Evolutionary conservation across 177 flowering plant species (phyloP), one percentile per base, ranked within the genome.

Genomic region (Vitis hybrid): DNA sequence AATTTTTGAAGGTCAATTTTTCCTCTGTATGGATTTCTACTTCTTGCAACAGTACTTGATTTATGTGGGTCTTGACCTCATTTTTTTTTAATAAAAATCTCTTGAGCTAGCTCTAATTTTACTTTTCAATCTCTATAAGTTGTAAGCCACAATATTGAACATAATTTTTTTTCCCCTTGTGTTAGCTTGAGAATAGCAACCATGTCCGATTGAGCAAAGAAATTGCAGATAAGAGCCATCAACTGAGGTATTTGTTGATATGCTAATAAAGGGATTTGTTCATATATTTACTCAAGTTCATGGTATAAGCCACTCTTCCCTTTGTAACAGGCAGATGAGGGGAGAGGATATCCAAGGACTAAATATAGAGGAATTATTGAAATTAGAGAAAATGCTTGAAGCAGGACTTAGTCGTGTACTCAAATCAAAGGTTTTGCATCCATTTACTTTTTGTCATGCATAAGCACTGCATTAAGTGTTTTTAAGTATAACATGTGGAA

Each of bases 301-400:
- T 51, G 1, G 33, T 22, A 15, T 18, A 18, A 10, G 18, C 4
- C 19, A 19, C 16, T 0, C 12, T 51, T 29, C 14, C 4, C 7
- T 52, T 26, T 14, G 16, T 26, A 26, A 68, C 67, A 82, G 86
- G 74, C 74, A 67, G 68, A 65, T 80, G 79, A 80, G 67, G 53
- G 86, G 83, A 56, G 86, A 80, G 71, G 80, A 83, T 65, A 75
- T 83, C 16, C 69, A 74, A 53, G 83, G 82, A 15, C 15, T 83
- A 62, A 75, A 62, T 12, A 16, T 80, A 18, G 82, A 83, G n/a
- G 80, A 83, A 19, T 53, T 83, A 73, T 65, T 57, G 68, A 56
- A 75, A 21, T 68, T 83, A 33, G 86, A 83, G 70, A 80, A 65
- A 71, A 62, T 62, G 72, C 77, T 83, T 18, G 83, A 83, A 70